Evolutionary conservation across 495 filamentous ascomycete genomes (phyloP), one percentile per base, ranked within the genome.

Genomic region (Chaetomium fimeti): DNA sequence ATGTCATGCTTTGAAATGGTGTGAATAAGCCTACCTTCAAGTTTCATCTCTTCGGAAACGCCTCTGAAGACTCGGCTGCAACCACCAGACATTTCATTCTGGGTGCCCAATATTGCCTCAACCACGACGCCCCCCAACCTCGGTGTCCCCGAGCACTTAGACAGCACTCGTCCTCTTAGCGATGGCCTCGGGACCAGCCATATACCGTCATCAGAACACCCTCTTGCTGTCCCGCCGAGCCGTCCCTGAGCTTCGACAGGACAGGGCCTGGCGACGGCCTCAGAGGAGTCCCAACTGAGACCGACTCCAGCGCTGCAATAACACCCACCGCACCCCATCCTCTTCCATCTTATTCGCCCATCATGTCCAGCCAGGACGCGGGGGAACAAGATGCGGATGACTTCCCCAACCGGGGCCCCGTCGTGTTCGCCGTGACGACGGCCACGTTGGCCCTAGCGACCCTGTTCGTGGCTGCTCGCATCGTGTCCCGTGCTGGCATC

Each of bases 381-480:
- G 28, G 7, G 51, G 28, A 27, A 13, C 22, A 13, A 8, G 51
- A 54, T 13, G 18, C 29, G 2, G 18, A 42, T 20, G 27, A n/a
- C 24, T 70, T 82, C 79, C 75, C 84, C 48, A 77, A 84, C 73
- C 85, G 88, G 62, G 85, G 85, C 53, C 83, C 84, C 32, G 77
- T 82, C 38, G 90, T 93, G 40, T 83, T 94, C 64, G 86, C 84
- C 62, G 90, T 94, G 63, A 92, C 90, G 22, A 84, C 87, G 9
- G 80, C 83, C 47, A 87, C 91, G 56, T 83, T 91, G 68, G 78
- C 80, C 27, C 72, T 89, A 57, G 84, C 90, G 20, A 85, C 84
- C 55, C 69, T 89, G 28, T 91, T 94, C 69, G 90, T 95, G 60
- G 80, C 79, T 28, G 81, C 90, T 3, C 84, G 92, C 25, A 80